Evolutionary conservation across 768 basidiomycete species (phyloP), one percentile per base, ranked within the genome.

Genomic region (Leccinum boreale): DNA sequence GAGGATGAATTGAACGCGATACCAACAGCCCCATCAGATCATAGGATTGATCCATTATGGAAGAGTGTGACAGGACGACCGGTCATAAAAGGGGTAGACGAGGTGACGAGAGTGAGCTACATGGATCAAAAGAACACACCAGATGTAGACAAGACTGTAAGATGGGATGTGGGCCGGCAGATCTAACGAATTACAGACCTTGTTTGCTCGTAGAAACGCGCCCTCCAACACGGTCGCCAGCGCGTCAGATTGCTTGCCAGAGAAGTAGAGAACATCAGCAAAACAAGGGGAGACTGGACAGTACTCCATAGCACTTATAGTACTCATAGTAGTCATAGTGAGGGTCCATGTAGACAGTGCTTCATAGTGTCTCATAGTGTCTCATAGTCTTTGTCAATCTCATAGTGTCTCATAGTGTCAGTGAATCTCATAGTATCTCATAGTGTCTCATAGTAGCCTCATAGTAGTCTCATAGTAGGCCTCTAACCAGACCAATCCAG

Each of bases 31-130:
- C 91, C 91, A 7, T 80, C 75, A 0, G 81, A 84, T 28, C 26
- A 28, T 55, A 79, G 70, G 24, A 90, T 78, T 1, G 77, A 66
- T 35, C 77, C 73, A 51, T 87, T 81, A 57, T 79, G 71, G 58
- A 91, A 84, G 10, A 92, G 74, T 0, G 90, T 92, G 26, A 86
- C 81, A 1, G 86, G 85, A 19, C 86, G 74, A 12, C 90, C 91
- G 1, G 89, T 92, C 5, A 90, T 73, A 67, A 92, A 92, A 1
- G 90, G 89, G 2, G 91, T 92, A 3, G 89, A 86, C 0, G 89
- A 77, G 0, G 85, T 86, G 21, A 87, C 70, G n/a, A 92, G 77
- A 4, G 89, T 87, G 53, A 90, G 71, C 84, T 90, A 65, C 31
- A 11, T 4, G 29, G n/a, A 47, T 45, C 29, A 12, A 50, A 50